Conservation (phyloP, 2,329 filamentous ascomycete genomes). For the Penicillium sp. region DNA sequence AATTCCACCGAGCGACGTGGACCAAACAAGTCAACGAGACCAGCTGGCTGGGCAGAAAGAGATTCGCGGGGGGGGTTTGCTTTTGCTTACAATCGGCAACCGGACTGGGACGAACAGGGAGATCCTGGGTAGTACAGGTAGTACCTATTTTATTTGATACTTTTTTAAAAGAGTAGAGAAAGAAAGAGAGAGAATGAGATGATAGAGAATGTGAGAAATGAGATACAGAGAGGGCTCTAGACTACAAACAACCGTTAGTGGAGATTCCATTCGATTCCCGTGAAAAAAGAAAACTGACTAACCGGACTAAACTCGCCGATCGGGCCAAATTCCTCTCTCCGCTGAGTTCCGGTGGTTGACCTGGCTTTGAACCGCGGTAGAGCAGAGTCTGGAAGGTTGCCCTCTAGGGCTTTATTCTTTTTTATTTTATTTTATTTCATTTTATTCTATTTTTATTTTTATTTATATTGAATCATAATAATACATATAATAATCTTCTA, state of each 20-base stretch:
- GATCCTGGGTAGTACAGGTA: conserved; percentile 12
- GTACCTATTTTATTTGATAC: neutral
- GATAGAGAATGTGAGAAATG: neutral
- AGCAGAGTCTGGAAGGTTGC: conserved; percentile 7
- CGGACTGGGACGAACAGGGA: conserved; percentile 19
- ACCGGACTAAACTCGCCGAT: conserved; percentile 16
- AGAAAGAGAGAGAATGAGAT: neutral
- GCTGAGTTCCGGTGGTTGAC: conserved; percentile 24
- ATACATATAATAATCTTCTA: too few relatives aligned
- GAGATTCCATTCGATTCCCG: conserved; percentile 6
- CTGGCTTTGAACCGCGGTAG: conserved; percentile 8
- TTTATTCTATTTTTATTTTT: neutral
- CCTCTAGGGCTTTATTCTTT: neutral
- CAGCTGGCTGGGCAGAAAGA: conserved; percentile 26
- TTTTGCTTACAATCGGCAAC: conserved; percentile 22
- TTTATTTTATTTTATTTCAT: neutral
- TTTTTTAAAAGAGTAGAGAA: neutral
- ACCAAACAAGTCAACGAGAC: conserved; percentile 17
- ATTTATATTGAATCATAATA: too few relatives aligned
- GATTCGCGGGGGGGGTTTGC: neutral
- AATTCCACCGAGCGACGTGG: conserved; percentile 15
- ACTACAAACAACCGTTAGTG: conserved; percentile 5
- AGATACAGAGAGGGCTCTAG: conserved; percentile 6
- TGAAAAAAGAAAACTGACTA: neutral
- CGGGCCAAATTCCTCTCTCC: conserved; percentile 8